phyloP scores from a whole-genome alignment of 306 rosid species.

The Citrullus colocynthis region DNA sequence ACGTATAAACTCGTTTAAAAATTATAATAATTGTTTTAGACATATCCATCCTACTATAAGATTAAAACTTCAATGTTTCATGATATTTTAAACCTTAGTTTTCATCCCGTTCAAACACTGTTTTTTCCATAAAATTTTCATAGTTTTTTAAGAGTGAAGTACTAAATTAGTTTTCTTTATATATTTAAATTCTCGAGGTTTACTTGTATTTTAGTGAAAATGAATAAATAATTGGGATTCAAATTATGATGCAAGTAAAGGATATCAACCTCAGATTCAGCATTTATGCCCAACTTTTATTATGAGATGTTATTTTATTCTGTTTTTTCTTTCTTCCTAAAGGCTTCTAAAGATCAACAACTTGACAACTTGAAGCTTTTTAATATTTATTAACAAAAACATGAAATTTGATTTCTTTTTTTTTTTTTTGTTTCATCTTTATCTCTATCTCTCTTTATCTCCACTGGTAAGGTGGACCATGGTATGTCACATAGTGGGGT shows the following conservation, averaged over 20 bases:
- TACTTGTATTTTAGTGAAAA: background rate
- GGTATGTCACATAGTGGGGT: background rate
- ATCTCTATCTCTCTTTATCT: background rate
- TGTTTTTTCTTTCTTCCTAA: background rate
- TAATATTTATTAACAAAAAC: background rate
- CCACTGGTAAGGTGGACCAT: background rate
- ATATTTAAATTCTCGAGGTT: background rate
- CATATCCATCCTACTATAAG: too few species aligned
- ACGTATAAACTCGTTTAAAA: too few species aligned
- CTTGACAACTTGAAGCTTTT: conserved; percentile 8
- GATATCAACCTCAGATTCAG: background rate
- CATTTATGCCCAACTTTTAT: background rate
- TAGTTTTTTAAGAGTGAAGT: too few species aligned
- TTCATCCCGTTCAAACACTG: too few species aligned
- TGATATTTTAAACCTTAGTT: too few species aligned
- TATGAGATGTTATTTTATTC: background rate
- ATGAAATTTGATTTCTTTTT: background rate
- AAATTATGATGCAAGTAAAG: background rate
- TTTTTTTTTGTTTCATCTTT: background rate
- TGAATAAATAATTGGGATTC: background rate
- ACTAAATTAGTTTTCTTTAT: too few species aligned
- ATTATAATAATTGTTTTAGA: too few species aligned
- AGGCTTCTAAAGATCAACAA: background rate
- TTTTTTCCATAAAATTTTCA: too few species aligned
- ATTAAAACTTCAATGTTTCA: too few species aligned